phyloP scores from a whole-genome alignment of 352 stramenopile species.

The Phytopythium chamaehyphon region DNA sequence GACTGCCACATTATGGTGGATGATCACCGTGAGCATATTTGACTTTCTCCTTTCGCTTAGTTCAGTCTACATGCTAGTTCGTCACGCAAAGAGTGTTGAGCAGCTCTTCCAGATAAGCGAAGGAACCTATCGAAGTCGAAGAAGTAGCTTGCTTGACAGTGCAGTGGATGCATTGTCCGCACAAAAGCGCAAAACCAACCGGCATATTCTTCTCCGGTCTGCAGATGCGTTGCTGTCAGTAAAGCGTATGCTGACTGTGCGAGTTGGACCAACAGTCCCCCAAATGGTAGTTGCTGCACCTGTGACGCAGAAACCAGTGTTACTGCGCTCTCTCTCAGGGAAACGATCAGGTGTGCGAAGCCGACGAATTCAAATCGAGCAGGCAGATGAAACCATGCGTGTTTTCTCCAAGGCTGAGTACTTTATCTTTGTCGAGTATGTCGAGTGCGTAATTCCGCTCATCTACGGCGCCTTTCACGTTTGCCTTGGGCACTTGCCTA shows the following conservation, averaged over 20 bases:
- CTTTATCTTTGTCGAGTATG: conserved; percentile 20
- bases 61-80: conserved; percentile 1
- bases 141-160: conserved; percentile 4
- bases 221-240: not conserved
- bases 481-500: conserved; percentile 9
- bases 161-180: not conserved
- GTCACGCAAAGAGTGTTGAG: conserved; percentile 1
- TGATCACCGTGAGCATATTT: not conserved
- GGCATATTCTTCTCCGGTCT: not conserved
- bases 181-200: not conserved
- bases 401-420: conserved; percentile 18
- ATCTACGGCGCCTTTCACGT: conserved; percentile 19
- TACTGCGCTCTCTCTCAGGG: not conserved
- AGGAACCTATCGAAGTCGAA: not conserved
- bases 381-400: conserved; percentile 4
- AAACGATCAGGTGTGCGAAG: not conserved
- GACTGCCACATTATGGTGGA: conserved; percentile 3
- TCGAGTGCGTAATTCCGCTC: conserved; percentile 22
- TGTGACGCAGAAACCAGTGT: not conserved
- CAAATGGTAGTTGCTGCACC: not conserved
- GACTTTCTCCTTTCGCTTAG: conserved; percentile 3
- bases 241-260: not conserved
- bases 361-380: not conserved
- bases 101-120: not conserved
- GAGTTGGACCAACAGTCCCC: not conserved